Evolutionary conservation across 2,329 filamentous ascomycete genomes (phyloP), one percentile per base, ranked within the genome.

Genomic region (Monosporascus cannonballus): DNA sequence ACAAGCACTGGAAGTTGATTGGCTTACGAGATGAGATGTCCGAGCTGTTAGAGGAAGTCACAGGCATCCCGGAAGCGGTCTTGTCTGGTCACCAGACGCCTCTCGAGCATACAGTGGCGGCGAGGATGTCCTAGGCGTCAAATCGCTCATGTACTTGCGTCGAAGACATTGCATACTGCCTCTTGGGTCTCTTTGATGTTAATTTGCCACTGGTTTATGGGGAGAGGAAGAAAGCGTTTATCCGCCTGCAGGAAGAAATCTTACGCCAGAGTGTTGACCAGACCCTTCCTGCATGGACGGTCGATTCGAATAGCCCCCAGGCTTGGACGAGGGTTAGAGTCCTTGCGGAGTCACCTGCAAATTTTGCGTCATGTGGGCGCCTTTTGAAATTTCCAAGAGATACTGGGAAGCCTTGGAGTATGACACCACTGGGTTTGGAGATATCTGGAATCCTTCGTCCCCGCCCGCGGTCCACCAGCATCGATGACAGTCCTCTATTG

Each of bases 181-280:
- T 52, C 27, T n/a, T 52, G 15, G 50, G 50, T 20, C 22, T 52
- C 15, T 52, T 52, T 25, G 50, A 42, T 17, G 30, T 52, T 11
- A 48, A 49, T 30, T 42, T 52, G 50, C 50, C 50, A 17, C 14
- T 49, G 41, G 7, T 49, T 18, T 50, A 50, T 24, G 48, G 38
- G 24, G 48, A 50, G 24, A 18, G 48, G 14, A 41, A 30, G n/a
- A 17, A 46, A 11, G 50, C 44, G 6, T 48, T 49, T 42, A 25
- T 11, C 5, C 34, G 50, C n/a, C 34, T 52, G 9, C 50, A 52
- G 30, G 45, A 45, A 27, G 30, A 52, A 37, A 52, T 49, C 46
- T 34, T 34, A 34, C 38, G 38, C 38, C 18, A n/a, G 7, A 41
- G 6, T 3, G 17, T 20, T 20, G 18, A n/a, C 17, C 18, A 20